Evolutionary conservation across 495 filamentous ascomycete species (phyloP), one percentile per base, ranked within the genome.

Genomic region (Cenococcum geophilum): DNA sequence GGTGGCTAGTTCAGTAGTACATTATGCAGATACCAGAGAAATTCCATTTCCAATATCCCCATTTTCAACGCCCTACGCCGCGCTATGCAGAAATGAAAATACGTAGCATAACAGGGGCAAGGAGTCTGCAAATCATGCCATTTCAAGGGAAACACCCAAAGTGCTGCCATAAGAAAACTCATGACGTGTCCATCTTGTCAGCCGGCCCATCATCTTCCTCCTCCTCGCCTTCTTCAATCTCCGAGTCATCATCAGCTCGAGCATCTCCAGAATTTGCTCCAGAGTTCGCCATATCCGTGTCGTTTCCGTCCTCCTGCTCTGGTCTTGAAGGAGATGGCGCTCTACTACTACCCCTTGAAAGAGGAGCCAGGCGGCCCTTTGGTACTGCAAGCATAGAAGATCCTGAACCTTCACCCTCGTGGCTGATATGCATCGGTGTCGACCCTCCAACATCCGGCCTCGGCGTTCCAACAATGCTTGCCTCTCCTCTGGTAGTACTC

Each of bases 211-310:
- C 64, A n/a, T 72, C 69, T 63, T 85, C 80, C 34, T 85, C 78
- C 68, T 91, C 88, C 45, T 87, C 88, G 40, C 85, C 84, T 65
- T 81, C 86, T 57, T 78, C 81, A 75, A 81, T 81, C 18, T 78
- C 77, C 16, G 75, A 75, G 55, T 83, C 81, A 54, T 83, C 79
- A 32, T 78, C 75, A 12, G 76, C 74, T 22, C 74, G 12, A 71
- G 68, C 25, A 65, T 72, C 56, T 67, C 63, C 12, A 70, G 67
- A 21, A 62, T 73, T 23, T 70, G 74, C 12, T 72, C 72, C 61
- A 76, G 70, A 43, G 10, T 71, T 71, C 16, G 50, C 62, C 71
- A 74, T 73, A 40, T 69, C 69, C 6, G 60, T 58, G 43, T 73
- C 71, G 42, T 64, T 45, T 16, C 62, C 43, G 14, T 18, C 50